Evolutionary conservation across 2,329 filamentous ascomycete species (phyloP).

Genomic region (Knoxdaviesia capensis): DNA sequence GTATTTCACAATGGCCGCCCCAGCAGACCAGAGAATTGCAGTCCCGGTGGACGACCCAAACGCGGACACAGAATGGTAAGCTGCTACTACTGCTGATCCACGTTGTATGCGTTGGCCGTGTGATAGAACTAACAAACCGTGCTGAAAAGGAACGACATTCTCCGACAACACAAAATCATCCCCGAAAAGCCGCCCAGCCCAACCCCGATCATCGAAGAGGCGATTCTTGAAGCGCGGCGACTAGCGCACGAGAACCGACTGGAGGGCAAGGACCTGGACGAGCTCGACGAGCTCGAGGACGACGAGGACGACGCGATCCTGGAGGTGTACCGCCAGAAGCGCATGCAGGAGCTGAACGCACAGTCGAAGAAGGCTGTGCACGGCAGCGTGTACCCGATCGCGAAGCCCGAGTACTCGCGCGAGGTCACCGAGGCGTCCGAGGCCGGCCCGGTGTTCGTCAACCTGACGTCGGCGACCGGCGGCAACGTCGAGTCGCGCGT

Average conservation of each 20-base stretch:
- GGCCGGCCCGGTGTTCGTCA: conserved; percentile 49
- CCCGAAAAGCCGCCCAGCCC: conserved; percentile 95
- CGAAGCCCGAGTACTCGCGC: conserved; percentile 80
- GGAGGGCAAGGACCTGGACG: conserved; percentile 85
- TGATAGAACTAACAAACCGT: background rate
- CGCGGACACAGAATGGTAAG: conserved; percentile 90
- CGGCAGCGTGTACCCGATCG: conserved; percentile 79
- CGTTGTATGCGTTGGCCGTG: too few species aligned
- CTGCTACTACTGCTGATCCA: background rate
- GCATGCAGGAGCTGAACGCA: conserved; percentile 60
- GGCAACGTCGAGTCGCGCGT: conserved; percentile 73
- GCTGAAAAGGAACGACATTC: conserved; percentile 72
- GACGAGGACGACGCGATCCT: conserved; percentile 88
- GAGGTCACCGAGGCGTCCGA: conserved; percentile 84
- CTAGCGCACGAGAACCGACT: conserved; percentile 82
- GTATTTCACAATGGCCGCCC: conserved; percentile 31
- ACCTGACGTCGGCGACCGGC: conserved; percentile 58
- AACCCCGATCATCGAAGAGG: conserved; percentile 90
- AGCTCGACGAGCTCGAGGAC: conserved; percentile 84
- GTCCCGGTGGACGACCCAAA: conserved; percentile 92
- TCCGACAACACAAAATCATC: conserved; percentile 89
- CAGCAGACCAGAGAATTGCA: conserved; percentile 41
- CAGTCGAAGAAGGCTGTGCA: conserved; percentile 62
- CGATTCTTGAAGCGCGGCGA: conserved; percentile 61
- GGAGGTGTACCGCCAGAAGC: conserved; percentile 70